phyloP scores from a whole-genome alignment of 192 early-diverging fungal species.

The Coemansia sp. region DNA sequence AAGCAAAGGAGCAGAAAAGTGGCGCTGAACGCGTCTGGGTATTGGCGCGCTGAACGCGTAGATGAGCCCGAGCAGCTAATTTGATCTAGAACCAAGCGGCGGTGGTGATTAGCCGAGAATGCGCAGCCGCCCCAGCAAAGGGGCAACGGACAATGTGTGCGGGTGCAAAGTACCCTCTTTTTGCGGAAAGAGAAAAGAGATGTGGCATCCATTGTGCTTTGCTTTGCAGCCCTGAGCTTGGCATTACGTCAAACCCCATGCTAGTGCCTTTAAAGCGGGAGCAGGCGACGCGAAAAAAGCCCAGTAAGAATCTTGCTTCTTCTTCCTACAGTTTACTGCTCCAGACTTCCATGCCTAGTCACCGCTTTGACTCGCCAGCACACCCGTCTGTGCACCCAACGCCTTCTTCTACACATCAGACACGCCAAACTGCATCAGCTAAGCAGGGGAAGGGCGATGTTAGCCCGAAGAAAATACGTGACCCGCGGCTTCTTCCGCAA shows the following conservation, averaged over 20 bases:
- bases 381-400: background rate
- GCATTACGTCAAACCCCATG: background rate
- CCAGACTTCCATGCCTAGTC: background rate
- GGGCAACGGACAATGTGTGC: background rate
- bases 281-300: background rate
- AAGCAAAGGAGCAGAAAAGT: background rate
- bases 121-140: background rate
- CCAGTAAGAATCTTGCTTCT: background rate
- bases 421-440: background rate
- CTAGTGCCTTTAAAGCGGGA: background rate
- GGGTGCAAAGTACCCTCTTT: background rate
- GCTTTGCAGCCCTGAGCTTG: background rate
- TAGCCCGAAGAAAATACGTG: slow-evolving; percentile 16
- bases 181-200: background rate
- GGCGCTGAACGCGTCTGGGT: background rate
- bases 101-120: background rate
- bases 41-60: background rate
- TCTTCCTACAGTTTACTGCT: background rate
- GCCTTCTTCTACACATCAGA: background rate
- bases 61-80: background rate
- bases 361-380: background rate
- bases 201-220: background rate
- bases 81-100: background rate
- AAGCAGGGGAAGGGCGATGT: background rate
- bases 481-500: slow-evolving; percentile 24